Evolutionary conservation across 108 stramenopile genomes (phyloP), one percentile per base, ranked within the genome.

Genomic region (Aurantiochytrium sp.): DNA sequence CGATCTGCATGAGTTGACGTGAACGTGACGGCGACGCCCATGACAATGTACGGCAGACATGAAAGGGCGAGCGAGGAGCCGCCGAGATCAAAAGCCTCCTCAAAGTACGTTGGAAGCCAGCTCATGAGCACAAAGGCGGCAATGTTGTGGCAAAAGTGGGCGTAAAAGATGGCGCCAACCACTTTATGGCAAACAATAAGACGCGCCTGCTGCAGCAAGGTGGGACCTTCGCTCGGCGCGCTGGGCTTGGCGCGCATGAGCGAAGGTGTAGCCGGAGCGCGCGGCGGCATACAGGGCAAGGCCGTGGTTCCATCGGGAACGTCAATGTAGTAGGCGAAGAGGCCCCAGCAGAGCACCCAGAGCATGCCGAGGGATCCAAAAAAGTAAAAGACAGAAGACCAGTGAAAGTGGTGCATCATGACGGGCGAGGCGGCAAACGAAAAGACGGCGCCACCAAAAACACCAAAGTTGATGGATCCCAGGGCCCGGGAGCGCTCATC

Each of bases 81-180:
- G 45, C 76, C 76, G 28, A 83, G 76, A 2, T 23, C 23, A 83
- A 83, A 83, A 12, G 51, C 76, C 49, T 83, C 76, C 23, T 83
- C 76, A 53, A 83, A 83, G 76, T 53, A 83, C 6, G 76, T 83
- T 12, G 76, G 76, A 12, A 83, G 76, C 76, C 76, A 83, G 28
- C 49, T 53, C 76, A 83, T 83, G 23, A 83, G 45, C 19, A 83
- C 76, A 35, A 83, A 83, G n/a, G 76, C 45, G 23, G 49, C 76
- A 23, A 83, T 53, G 76, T 83, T 83, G 76, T 83, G 76, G 76
- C 76, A 83, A 53, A 83, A 83, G 28, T 83, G 76, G 25, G 76
- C 76, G 28, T 83, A 83, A 28, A 83, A 83, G n/a, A 83, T 83
- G 25, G 76, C 76, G 45, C 19, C 45, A 4, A 47, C 51, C 18